Percentiles rank a stretch among this genome's conserved stretches.
These are phyloP conservation scores for Mycena haematopus DNA, from an alignment of 768 basidiomycete genomes.

Conservation along the genomic window DNA sequence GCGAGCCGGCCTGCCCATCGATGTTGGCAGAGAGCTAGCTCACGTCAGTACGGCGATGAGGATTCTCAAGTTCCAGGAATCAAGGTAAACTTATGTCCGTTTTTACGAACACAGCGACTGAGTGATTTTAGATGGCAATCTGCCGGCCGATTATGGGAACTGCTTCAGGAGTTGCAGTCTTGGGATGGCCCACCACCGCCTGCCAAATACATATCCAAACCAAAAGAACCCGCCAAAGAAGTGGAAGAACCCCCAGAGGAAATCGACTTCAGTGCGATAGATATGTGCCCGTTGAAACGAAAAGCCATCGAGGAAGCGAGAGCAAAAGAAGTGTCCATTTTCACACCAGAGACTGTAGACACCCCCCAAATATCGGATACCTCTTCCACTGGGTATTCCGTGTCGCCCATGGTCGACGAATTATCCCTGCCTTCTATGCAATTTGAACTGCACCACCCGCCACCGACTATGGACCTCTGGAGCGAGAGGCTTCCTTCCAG, in stretches of 20 bases:
- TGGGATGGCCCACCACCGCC: slow-evolving; percentile 30
- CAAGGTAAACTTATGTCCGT: slow-evolving; percentile 7
- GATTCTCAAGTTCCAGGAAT: slow-evolving; percentile 32
- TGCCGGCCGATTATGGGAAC: slow-evolving; percentile 27
- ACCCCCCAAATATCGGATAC: not conserved
- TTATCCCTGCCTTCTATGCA: slow-evolving; percentile 3
- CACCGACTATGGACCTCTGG: slow-evolving; percentile 17
- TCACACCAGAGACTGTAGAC: not conserved
- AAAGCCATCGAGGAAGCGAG: not conserved
- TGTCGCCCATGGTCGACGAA: slow-evolving; percentile 11
- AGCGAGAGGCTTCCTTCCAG: not conserved
- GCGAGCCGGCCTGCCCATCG: slow-evolving; percentile 37
- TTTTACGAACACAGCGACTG: not conserved
- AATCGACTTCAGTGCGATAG: slow-evolving; percentile 12
- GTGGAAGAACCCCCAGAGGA: not conserved
- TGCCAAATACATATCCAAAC: not conserved
- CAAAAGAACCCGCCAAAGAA: not conserved
- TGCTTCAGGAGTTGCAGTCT: slow-evolving; percentile 26
- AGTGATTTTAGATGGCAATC: slow-evolving; percentile 24
- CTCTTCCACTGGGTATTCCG: not conserved
- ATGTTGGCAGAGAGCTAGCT: slow-evolving; percentile 41
- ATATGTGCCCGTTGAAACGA: slow-evolving; percentile 23
- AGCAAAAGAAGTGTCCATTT: slow-evolving; percentile 8
- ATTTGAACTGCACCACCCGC: not conserved
- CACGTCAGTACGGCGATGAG: slow-evolving; percentile 50